These are phyloP conservation scores for Termitomyces sp. DNA, from an alignment of 768 basidiomycete genomes.

Conservation along the genomic window DNA sequence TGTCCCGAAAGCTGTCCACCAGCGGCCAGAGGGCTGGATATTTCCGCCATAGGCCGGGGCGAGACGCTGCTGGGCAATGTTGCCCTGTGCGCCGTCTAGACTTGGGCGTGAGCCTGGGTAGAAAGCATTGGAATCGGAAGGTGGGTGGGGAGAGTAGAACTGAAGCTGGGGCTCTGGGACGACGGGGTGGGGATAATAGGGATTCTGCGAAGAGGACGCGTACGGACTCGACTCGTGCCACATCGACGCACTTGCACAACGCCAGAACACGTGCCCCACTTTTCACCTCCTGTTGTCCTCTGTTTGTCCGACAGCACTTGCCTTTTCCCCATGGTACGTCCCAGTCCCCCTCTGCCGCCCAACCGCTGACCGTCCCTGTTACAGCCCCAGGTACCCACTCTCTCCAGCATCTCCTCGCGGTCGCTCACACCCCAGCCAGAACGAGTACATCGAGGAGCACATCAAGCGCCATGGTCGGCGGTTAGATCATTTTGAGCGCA, in stretches of 20 bases:
- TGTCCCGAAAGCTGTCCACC: conserved; percentile 97
- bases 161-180: conserved; percentile 59
- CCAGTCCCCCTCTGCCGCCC: neutral
- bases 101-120: conserved; percentile 73
- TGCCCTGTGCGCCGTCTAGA: conserved; percentile 60
- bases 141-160: conserved; percentile 61
- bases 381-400: conserved; percentile 59
- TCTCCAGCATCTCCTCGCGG: neutral
- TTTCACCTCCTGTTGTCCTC: conserved; percentile 16
- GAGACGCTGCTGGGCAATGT: conserved; percentile 39
- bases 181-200: conserved; percentile 51
- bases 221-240: conserved; percentile 73
- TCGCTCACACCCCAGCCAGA: conserved; percentile 40
- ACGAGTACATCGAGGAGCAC: conserved; percentile 99
- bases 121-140: conserved; percentile 45
- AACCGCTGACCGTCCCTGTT: conserved; percentile 11
- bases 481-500: conserved; percentile 93
- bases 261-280: conserved; percentile 25
- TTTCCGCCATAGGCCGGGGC: conserved; percentile 58
- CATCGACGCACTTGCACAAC: conserved; percentile 34
- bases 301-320: conserved; percentile 24
- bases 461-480: conserved; percentile 96
- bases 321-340: conserved; percentile 35
- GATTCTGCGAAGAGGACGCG: conserved; percentile 54
- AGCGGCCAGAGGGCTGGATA: conserved; percentile 69